Percentiles rank a stretch among this genome's conserved stretches.
Evolutionary conservation across 441 rosid species (phyloP).

Genomic region (Eutrema salsugineum): DNA sequence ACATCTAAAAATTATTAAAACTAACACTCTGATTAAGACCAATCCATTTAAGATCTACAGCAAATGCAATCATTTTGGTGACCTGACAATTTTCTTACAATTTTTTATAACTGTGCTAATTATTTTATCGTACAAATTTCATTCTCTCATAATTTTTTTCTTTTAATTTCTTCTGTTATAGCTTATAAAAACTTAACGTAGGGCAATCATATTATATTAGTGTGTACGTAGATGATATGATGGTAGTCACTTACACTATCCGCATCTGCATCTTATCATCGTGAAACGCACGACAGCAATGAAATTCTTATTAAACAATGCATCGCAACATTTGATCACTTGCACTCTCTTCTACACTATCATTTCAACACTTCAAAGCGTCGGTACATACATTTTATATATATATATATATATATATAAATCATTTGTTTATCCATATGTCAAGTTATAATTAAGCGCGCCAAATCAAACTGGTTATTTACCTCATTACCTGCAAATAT

Average conservation of each 20-base stretch:
- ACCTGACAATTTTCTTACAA: not conserved
- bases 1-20: not conserved
- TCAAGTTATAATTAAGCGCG: not conserved
- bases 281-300: slow-evolving; percentile 15
- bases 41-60: not conserved
- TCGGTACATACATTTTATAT: not conserved
- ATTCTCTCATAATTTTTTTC: not conserved
- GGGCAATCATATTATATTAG: not conserved
- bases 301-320: not conserved
- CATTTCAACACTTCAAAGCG: slow-evolving; percentile 19
- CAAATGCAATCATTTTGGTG: not conserved
- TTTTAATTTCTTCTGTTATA: too few species aligned
- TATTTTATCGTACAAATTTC: not conserved
- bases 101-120: too few species aligned
- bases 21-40: not conserved
- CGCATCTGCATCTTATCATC: slow-evolving; percentile 21
- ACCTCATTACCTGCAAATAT: too few species aligned
- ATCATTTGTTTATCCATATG: not conserved
- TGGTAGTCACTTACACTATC: slow-evolving; percentile 7
- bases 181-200: not conserved
- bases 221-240: slow-evolving; percentile 6
- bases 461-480: not conserved
- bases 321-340: slow-evolving; percentile 17
- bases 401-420: not conserved
- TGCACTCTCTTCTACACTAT: slow-evolving; percentile 13